Conservation (phyloP, 2,329 filamentous ascomycete genomes). For the Tolypocladium amazonense region DNA sequence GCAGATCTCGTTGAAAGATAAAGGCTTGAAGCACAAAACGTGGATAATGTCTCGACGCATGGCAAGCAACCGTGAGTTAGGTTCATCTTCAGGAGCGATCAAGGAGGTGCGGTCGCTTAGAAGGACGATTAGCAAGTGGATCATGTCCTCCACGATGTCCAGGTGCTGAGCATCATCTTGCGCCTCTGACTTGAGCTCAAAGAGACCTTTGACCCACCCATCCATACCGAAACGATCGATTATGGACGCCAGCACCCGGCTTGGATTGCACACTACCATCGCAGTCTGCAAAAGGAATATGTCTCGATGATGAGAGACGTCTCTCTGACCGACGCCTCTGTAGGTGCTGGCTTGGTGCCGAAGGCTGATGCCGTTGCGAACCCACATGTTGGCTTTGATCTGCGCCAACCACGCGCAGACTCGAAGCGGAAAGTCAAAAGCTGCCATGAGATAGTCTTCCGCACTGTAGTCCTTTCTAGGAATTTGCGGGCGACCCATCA, state of each 20-base stretch:
- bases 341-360: conserved; percentile 93
- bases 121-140: conserved; percentile 83
- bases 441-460: conserved; percentile 74
- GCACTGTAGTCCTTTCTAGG: conserved; percentile 46
- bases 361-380: conserved; percentile 91
- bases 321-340: conserved; percentile 75
- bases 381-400: conserved; percentile 98
- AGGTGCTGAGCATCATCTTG: conserved; percentile 83
- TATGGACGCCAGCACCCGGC: conserved; percentile 75
- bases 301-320: conserved; percentile 89
- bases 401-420: conserved; percentile 96
- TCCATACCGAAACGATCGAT: conserved; percentile 86
- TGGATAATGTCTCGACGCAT: conserved; percentile 88
- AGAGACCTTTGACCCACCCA: conserved; percentile 77
- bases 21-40: conserved; percentile 88
- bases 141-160: conserved; percentile 90
- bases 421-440: conserved; percentile 86
- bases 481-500: conserved; percentile 49
- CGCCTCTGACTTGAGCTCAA: conserved; percentile 57
- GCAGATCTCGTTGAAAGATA: conserved; percentile 88
- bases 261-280: conserved; percentile 74
- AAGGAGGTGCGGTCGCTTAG: conserved; percentile 82
- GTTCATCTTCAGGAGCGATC: conserved; percentile 55
- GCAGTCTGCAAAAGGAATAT: conserved; percentile 90
- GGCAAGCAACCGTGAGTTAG: conserved; percentile 53